Evolutionary conservation across 2,329 filamentous ascomycete genomes (phyloP).

Genomic region (Sordariomycetes sp.): DNA sequence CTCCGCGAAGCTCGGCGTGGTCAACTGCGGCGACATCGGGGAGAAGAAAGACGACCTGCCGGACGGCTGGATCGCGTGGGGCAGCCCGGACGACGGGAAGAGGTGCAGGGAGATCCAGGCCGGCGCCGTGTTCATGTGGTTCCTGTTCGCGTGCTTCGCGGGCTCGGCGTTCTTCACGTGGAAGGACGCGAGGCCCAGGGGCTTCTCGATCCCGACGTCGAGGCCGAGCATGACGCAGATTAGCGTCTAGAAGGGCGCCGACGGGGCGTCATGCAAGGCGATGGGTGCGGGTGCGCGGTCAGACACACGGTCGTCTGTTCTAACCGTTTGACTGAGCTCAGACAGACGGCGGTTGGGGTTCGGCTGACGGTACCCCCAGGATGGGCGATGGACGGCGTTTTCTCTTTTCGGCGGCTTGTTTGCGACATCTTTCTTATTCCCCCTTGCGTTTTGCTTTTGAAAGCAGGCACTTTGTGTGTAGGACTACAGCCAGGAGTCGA

Average conservation of each 20-base stretch:
- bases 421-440: neutral
- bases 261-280: neutral
- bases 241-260: slow-evolving; percentile 24
- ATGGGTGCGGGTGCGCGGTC: neutral
- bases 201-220: slow-evolving; percentile 26
- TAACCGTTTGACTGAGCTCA: neutral
- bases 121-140: slow-evolving; percentile 67
- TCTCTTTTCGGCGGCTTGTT: neutral
- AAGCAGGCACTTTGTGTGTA: neutral
- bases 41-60: slow-evolving; percentile 11
- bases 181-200: slow-evolving; percentile 38
- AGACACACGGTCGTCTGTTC: neutral
- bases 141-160: slow-evolving; percentile 55
- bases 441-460: neutral
- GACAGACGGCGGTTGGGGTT: neutral
- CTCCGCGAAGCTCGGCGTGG: slow-evolving; percentile 55
- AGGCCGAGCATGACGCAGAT: slow-evolving; percentile 48
- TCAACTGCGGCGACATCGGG: slow-evolving; percentile 51
- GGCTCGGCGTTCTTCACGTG: slow-evolving; percentile 46
- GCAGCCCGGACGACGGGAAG: slow-evolving; percentile 46
- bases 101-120: slow-evolving; percentile 69
- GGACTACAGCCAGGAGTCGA: neutral
- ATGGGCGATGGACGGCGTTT: neutral
- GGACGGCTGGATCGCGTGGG: slow-evolving; percentile 49
- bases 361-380: neutral